phyloP scores from a whole-genome alignment of 352 stramenopile species.

The Phytophthora sojae region DNA sequence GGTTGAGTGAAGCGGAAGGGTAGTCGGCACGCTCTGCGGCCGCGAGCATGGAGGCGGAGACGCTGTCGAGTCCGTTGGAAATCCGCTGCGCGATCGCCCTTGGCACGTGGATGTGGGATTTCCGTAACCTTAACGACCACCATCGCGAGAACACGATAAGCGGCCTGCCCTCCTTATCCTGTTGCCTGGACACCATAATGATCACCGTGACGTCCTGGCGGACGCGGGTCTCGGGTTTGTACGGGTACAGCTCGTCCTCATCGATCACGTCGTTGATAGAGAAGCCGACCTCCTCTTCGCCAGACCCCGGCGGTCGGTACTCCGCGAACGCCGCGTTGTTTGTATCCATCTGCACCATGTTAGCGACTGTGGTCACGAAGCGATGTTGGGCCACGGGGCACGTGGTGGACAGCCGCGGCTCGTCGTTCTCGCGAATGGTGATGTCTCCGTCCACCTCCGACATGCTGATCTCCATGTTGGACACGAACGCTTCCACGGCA shows the following conservation, averaged over 20 bases:
- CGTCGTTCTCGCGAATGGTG: conserved; percentile 50
- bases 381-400: conserved; percentile 33
- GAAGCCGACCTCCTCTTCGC: conserved; percentile 38
- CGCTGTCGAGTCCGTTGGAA: conserved; percentile 33
- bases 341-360: conserved; percentile 42
- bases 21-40: conserved; percentile 18
- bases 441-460: conserved; percentile 48
- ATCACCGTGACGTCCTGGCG: conserved; percentile 46
- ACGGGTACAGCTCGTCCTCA: conserved; percentile 60
- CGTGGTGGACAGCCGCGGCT: conserved; percentile 18
- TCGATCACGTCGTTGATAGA: conserved; percentile 51
- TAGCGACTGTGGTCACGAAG: conserved; percentile 34
- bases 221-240: conserved; percentile 34
- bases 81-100: conserved; percentile 29
- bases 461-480: conserved; percentile 53
- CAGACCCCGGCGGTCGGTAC: conserved; percentile 19
- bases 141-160: conserved; percentile 41
- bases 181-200: conserved; percentile 24
- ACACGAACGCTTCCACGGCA: conserved; percentile 39
- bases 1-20: neutral
- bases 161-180: conserved; percentile 23
- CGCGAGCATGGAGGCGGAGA: conserved; percentile 35
- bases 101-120: conserved; percentile 34
- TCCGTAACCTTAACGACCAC: conserved; percentile 35
- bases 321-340: conserved; percentile 48